Base-by-base conservation (phyloP, 208 protist genomes). In the Trypanosoma mega region DNA sequence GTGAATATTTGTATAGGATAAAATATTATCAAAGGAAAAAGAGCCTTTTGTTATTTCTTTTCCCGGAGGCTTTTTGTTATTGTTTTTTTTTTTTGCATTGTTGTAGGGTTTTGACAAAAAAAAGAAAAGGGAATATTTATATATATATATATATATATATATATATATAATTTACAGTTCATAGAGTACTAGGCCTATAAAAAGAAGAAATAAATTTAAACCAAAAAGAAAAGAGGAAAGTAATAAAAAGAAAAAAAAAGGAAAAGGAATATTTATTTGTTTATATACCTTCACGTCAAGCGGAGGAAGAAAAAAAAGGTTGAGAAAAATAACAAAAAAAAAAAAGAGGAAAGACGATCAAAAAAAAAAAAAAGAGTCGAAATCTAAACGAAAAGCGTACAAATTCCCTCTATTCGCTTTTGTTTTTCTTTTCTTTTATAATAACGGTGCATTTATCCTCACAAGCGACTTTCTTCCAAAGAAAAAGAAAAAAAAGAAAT, bases 291-390 rank as follows among this genome's bases (percentile, higher is more conserved):
- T n/a, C n/a, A n/a, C n/a, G n/a, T n/a, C n/a, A 18, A 57, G 3
- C 27, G 37, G 36, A n/a, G n/a, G 44, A 30, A 33, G 47, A 24
- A 6, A 16, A 56, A 36, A 16, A 16, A 34, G 24, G 27, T 14
- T 21, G 62, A 23, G 2, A 37, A 58, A n/a, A 34, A 53, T 18
- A 49, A 34, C 31, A 6, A 29, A 23, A 39, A 12, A 47, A 45
- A 56, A 18, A 50, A 21, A 45, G 45, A 39, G 37, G 52, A 39
- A 57, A 67, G 45, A 56, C 67, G 49, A 64, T 58, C 16, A 12
- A 36, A 60, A 39, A 27, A 34, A 37, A 52, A 53, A 52, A 54
- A 52, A 24, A n/a, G n/a, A n/a, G n/a, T n/a, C n/a, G n/a, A n/a
- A n/a, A n/a, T n/a, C n/a, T n/a, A n/a, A n/a, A n/a, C n/a, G n/a